Evolutionary conservation across 441 rosid species (phyloP).

Genomic region (Breynia disticha): DNA sequence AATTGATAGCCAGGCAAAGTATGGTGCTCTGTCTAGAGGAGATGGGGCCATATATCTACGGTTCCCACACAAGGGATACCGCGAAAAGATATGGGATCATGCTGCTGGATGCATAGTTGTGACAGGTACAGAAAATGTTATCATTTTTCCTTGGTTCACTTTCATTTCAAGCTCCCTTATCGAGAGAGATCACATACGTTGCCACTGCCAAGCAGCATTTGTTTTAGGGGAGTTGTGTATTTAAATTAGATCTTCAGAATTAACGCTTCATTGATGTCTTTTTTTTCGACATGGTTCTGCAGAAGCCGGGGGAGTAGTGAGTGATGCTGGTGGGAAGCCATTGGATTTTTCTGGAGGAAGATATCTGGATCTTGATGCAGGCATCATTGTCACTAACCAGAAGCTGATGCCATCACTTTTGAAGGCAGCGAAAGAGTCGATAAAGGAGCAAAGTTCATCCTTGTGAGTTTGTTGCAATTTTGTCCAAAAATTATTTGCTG

Average conservation of each 20-base stretch:
- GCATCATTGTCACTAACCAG: slow-evolving; percentile 75
- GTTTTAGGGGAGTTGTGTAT: no score
- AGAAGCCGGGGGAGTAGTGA: slow-evolving; percentile 89
- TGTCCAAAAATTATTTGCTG: no score
- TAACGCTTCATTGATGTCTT: no score
- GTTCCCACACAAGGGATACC: slow-evolving; percentile 68
- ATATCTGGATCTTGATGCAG: slow-evolving; percentile 53
- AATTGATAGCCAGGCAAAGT: slow-evolving; percentile 93
- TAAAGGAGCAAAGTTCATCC: slow-evolving; percentile 48
- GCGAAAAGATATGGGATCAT: slow-evolving; percentile 93
- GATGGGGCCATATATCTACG: slow-evolving; percentile 92
- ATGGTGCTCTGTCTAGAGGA: slow-evolving; percentile 81
- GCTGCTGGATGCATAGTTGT: slow-evolving; percentile 86
- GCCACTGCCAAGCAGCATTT: no score
- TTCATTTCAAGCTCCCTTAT: background rate
- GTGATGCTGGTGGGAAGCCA: slow-evolving; percentile 65
- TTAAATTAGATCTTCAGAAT: no score
- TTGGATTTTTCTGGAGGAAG: slow-evolving; percentile 82
- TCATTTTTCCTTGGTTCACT: slow-evolving; percentile 1
- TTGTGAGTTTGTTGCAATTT: slow-evolving; percentile 31
- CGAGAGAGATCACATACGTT: no score
- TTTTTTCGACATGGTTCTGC: slow-evolving; percentile 17
- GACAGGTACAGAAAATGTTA: slow-evolving; percentile 41
- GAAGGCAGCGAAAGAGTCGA: slow-evolving; percentile 72
- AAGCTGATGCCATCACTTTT: slow-evolving; percentile 68